Conservation (phyloP, 2,329 filamentous ascomycete species). For the Penicillium sp. region DNA sequence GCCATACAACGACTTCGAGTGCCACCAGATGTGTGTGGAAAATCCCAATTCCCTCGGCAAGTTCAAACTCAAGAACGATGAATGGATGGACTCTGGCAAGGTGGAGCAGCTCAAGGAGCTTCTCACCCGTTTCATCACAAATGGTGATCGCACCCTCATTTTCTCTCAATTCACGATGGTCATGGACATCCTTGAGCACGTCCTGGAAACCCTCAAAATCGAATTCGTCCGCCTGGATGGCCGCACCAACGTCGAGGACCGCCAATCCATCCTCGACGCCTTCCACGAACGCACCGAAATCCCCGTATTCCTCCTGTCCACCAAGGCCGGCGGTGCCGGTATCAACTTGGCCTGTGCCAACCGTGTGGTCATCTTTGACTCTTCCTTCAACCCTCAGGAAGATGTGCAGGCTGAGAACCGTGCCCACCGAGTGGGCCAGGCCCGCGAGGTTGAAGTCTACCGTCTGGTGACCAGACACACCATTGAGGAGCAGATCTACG, state of each 20-base stretch:
- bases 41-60: conserved; percentile 53
- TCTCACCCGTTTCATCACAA: conserved; percentile 67
- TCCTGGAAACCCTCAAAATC: conserved; percentile 70
- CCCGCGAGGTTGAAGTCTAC: conserved; percentile 83
- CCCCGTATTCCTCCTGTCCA: conserved; percentile 87
- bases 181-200: conserved; percentile 83
- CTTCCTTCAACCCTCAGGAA: conserved; percentile 95
- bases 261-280: conserved; percentile 82
- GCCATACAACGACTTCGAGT: conserved; percentile 59
- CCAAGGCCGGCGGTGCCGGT: conserved; percentile 90
- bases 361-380: conserved; percentile 96
- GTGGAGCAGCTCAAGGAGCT: conserved; percentile 76
- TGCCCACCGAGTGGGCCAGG: conserved; percentile 91
- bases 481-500: conserved; percentile 90
- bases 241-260: conserved; percentile 72
- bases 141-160: conserved; percentile 81
- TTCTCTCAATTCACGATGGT: conserved; percentile 93
- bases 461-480: conserved; percentile 76
- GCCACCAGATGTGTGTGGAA: conserved; percentile 57
- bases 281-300: conserved; percentile 76
- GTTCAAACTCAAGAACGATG: conserved; percentile 57
- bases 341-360: conserved; percentile 95
- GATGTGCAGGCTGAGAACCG: conserved; percentile 98
- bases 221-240: conserved; percentile 85
- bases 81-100: conserved; percentile 77